Base-by-base conservation (phyloP, 2,329 filamentous ascomycete species). In the Colletotrichum filicis region DNA sequence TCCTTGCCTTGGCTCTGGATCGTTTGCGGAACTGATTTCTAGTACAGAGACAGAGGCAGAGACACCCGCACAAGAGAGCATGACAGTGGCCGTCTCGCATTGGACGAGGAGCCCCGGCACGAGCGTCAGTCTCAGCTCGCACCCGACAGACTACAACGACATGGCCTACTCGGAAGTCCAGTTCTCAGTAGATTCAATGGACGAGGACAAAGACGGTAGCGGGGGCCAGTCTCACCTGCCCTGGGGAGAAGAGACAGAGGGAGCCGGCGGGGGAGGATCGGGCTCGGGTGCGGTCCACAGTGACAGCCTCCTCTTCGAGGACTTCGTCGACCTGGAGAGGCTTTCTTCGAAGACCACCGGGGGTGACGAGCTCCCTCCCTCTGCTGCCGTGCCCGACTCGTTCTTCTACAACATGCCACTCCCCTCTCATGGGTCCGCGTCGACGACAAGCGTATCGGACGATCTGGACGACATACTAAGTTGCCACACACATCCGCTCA, bases 251-350 rank as follows among this genome's bases (percentile, higher is more conserved):
- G 65, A 56, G 62, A 62, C 62, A 56, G 73, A 73, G 56, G 60
- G 42, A 24, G 14, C 37, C 28, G 35, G 42, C 42, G 69, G 35
- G 37, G 57, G 53, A 49, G 65, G 60, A 66, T 52, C 60, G 66
- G 61, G 65, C 52, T 63, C 56, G 53, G 64, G 60, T 46, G 46
- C 37, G 14, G 58, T 30, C 37, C 69, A 59, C 26, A 62, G 64
- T 66, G 73, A 73, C 57, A 69, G 66, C 42, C 72, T 84, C 59
- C 69, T 78, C 22, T 75, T 79, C 26, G 71, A 77, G 24, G 72
- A 82, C 11, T 78, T 85, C 1, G 62, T 80, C 64, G 68, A 75
- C 5, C 73, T 82, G 12, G 75, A 81, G 16, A 68, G 72, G 49
- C 68, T 71, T 62, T 74, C 71, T 42, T 42, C 37, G 37, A 42